Base-by-base conservation (phyloP, 2,329 filamentous ascomycete genomes). In the Apiospora pterosperma region DNA sequence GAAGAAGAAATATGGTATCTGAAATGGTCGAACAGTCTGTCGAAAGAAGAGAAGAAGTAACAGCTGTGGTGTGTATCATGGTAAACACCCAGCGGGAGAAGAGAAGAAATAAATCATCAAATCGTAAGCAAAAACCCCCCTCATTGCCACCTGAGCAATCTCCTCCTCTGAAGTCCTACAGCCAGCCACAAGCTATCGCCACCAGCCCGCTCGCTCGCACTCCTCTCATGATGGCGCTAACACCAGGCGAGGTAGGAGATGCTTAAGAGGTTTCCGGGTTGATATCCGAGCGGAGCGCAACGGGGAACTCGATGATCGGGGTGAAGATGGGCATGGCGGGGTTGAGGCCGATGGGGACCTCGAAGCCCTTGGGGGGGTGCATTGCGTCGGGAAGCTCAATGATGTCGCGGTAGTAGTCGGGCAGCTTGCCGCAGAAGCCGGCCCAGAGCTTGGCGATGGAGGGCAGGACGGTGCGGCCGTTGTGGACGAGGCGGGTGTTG, bases 331-430 rank as follows among this genome's bases (percentile, higher is more conserved):
- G 61, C 12, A 28, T 28, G 21, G 41, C 21, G 16, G 61, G 61
- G 14, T 39, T 7, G n/a, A 44, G 44, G 36, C 41, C 41, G 61
- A 63, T 59, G 61, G 61, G 61, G 34, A 63, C 61, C 38, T 63
- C 67, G 64, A 80, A 83, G 0, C 76, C 80, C 64, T 70, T 61
- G 5, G 81, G 81, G 36, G 81, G 80, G 66, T 80, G 75, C 11
- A 78, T 69, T 4, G 81, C 81, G 63, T 83, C 81, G 0, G 77
- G 73, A 14, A 77, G 70, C 69, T 80, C 75, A 62, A 80, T 72
- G 34, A 71, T 73, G 67, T 77, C 75, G 66, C 71, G 69, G 67
- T 84, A 84, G 71, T 84, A 83, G 5, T 76, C 78, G 0, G 79
- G 77, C 0, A 74, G 73, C 14, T 72, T 21, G 67, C 70, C 73